phyloP scores from a whole-genome alignment of 306 rosid species.

The Castanea mollissima region DNA sequence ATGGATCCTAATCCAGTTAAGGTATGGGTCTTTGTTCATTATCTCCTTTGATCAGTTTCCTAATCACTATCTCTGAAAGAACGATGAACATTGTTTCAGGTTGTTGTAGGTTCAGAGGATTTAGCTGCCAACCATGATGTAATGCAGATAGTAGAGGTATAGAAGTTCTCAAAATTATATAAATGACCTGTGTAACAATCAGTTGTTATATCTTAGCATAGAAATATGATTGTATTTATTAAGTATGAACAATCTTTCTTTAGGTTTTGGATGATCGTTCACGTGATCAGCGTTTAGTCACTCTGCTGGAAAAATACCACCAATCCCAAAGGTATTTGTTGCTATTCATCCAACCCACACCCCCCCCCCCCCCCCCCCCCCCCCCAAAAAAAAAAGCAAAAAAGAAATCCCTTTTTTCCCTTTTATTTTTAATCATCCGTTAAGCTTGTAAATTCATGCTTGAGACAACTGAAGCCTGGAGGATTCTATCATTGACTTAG shows the following conservation, averaged over 20 bases:
- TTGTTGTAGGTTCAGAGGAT: constrained; percentile 96
- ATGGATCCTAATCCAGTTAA: constrained; percentile 96
- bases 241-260: neutral
- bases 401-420: neutral
- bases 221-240: neutral
- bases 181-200: constrained; percentile 1
- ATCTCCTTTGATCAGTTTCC: constrained; percentile 8
- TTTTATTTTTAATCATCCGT: neutral
- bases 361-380: no score
- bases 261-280: constrained; percentile 84
- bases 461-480: neutral
- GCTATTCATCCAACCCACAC: no score
- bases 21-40: constrained; percentile 44
- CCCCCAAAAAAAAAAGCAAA: no score
- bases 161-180: neutral
- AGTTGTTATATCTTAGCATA: neutral
- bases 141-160: constrained; percentile 98
- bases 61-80: neutral
- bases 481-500: neutral
- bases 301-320: constrained; percentile 90
- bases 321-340: constrained; percentile 64
- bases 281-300: constrained; percentile 70
- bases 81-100: constrained; percentile 51
- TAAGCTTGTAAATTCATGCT: neutral
- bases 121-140: constrained; percentile 98